Percentiles rank a stretch among this genome's conserved stretches.
Conservation (phyloP, 768 basidiomycete species). For the Rhizopogon sp. region DNA sequence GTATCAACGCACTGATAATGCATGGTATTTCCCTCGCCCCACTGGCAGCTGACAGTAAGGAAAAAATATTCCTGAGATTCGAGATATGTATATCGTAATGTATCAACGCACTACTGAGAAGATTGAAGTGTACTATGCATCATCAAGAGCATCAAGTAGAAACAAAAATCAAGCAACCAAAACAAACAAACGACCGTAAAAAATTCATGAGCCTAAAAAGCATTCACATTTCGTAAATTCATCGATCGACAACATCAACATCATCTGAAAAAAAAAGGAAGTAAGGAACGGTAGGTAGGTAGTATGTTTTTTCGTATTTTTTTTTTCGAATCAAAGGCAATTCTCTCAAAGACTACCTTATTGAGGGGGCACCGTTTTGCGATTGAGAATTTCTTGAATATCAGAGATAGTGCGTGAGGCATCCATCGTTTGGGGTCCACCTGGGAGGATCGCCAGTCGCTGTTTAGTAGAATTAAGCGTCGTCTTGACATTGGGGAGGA, state of each 20-base stretch:
- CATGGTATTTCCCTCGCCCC: too few relatives aligned
- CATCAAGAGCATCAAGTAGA: background rate
- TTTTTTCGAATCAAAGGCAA: background rate
- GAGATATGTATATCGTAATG: too few relatives aligned
- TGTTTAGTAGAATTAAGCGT: conserved; percentile 77
- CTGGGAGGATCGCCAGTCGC: conserved; percentile 72
- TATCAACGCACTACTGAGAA: too few relatives aligned
- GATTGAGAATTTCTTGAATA: conserved; percentile 63
- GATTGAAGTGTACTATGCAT: background rate
- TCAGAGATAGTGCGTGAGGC: conserved; percentile 67
- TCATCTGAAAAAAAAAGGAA: background rate
- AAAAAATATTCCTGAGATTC: too few relatives aligned
- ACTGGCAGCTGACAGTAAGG: too few relatives aligned
- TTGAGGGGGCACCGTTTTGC: conserved; percentile 28
- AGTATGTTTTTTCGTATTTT: background rate
- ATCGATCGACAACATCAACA: background rate
- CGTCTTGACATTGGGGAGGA: conserved; percentile 73
- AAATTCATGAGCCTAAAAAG: background rate
- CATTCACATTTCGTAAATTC: background rate
- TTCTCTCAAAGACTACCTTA: background rate
- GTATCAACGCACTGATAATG: too few relatives aligned
- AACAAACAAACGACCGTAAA: background rate
- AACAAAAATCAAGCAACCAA: background rate
- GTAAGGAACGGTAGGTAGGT: background rate
- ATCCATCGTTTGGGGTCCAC: conserved; percentile 61